Evolutionary conservation across 1,284 basidiomycete genomes (phyloP).

Genomic region (Heterobasidion parviporum): DNA sequence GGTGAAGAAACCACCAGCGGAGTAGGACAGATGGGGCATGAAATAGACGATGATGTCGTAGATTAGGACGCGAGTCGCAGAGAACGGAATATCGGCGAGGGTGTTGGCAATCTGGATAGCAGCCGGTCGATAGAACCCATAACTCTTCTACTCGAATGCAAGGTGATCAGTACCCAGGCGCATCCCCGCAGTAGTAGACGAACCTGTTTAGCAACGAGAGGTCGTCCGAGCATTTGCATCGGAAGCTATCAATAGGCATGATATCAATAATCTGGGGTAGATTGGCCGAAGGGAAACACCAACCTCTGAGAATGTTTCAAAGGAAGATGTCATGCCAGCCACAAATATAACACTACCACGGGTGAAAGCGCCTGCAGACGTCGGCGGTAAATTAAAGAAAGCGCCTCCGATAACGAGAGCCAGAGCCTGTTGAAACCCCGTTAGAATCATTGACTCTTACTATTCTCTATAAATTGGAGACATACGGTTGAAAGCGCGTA

Average conservation of each 20-base stretch:
- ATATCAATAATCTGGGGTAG: neutral
- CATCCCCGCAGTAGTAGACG: slow-evolving; percentile 1
- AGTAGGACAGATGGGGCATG: slow-evolving; percentile 55
- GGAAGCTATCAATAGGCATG: slow-evolving; percentile 36
- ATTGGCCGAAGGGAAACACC: slow-evolving; percentile 2
- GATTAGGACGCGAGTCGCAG: slow-evolving; percentile 51
- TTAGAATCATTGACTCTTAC: neutral
- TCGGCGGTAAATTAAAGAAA: slow-evolving; percentile 66
- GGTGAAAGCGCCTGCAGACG: slow-evolving; percentile 82
- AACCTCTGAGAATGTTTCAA: slow-evolving; percentile 74
- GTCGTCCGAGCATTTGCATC: slow-evolving; percentile 69
- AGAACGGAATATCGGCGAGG: slow-evolving; percentile 71
- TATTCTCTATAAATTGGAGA: neutral
- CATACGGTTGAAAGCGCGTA: slow-evolving; percentile 48
- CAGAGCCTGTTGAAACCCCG: slow-evolving; percentile 25
- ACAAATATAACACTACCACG: slow-evolving; percentile 79
- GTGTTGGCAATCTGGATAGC: slow-evolving; percentile 70
- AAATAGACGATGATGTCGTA: slow-evolving; percentile 75
- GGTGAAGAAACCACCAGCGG: slow-evolving; percentile 63
- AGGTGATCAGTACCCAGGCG: neutral
- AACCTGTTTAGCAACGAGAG: slow-evolving; percentile 58
- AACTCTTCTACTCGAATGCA: slow-evolving; percentile 47
- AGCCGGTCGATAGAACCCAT: slow-evolving; percentile 76
- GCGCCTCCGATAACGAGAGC: slow-evolving; percentile 74
- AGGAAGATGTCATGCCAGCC: slow-evolving; percentile 64